A percentile compares a stretch with the other conserved stretches of the same genome.
phyloP scores from a whole-genome alignment of 345 rosid genomes.

The Populus alba region DNA sequence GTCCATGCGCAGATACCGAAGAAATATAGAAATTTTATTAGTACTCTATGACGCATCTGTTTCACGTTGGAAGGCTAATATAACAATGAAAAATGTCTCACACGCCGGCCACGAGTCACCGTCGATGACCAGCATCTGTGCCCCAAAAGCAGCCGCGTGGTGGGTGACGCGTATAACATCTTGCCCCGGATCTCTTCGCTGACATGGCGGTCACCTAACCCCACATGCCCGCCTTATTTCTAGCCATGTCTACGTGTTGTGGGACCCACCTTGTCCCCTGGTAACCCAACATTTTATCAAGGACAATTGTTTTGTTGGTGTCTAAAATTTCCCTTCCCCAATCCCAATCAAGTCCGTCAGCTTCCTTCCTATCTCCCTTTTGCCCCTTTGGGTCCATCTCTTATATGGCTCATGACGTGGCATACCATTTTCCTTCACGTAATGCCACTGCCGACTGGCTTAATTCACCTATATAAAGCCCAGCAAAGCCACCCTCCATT shows the following conservation, averaged over 20 bases:
- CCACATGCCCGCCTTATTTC: conserved; percentile 63
- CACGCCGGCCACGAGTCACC: conserved; percentile 39
- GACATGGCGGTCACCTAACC: conserved; percentile 69
- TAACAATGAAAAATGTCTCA: conserved; percentile 25
- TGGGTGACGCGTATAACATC: conserved; percentile 19
- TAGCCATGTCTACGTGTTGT: conserved; percentile 48
- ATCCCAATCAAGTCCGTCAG: conserved; percentile 1
- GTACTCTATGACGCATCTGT: not conserved
- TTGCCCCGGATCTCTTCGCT: conserved; percentile 19
- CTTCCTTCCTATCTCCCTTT: conserved; percentile 24
- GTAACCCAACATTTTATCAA: conserved; percentile 22
- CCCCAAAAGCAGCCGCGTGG: conserved; percentile 45
- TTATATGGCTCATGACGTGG: conserved; percentile 34
- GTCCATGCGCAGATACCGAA: not conserved
- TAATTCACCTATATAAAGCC: conserved; percentile 45
- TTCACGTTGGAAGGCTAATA: conserved; percentile 9
- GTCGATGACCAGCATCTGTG: conserved; percentile 34
- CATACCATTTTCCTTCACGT: conserved; percentile 10
- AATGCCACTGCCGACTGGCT: not conserved
- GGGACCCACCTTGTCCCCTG: conserved; percentile 47
- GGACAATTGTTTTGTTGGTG: not conserved
- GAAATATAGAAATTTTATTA: not conserved
- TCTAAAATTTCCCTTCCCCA: not conserved
- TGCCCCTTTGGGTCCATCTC: conserved; percentile 5
- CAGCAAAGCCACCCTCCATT: conserved; percentile 3